These are phyloP conservation scores for Tetrastigma voinierianum DNA, from an alignment of 164 flowering plant species.

Conservation along the genomic window DNA sequence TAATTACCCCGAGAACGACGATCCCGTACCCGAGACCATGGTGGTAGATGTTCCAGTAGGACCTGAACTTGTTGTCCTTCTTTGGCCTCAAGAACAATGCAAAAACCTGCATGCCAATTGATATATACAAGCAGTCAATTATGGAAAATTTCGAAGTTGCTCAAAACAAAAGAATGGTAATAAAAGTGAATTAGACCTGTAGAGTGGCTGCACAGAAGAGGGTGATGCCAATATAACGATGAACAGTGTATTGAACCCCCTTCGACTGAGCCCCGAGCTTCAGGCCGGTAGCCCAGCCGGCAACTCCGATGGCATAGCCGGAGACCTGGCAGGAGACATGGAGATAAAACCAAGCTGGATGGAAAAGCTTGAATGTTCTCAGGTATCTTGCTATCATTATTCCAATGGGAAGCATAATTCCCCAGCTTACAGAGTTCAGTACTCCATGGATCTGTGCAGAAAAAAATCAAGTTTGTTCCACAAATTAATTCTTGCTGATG, in stretches of 20 bases:
- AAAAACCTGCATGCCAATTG: conserved; percentile 36
- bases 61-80: conserved; percentile 65
- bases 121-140: no score
- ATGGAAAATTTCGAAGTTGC: no score
- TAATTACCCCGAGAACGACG: conserved; percentile 62
- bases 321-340: conserved; percentile 67
- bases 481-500: no score
- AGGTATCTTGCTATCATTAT: conserved; percentile 63
- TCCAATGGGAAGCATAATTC: conserved; percentile 70
- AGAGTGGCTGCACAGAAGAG: conserved; percentile 68
- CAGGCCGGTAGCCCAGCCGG: conserved; percentile 84
- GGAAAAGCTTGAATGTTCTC: conserved; percentile 50
- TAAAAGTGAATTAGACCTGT: conserved; percentile 49
- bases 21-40: conserved; percentile 65
- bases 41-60: conserved; percentile 84
- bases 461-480: no score
- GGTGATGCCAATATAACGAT: conserved; percentile 71
- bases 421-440: conserved; percentile 82
- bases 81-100: conserved; percentile 74
- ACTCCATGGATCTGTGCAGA: conserved; percentile 77
- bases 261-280: conserved; percentile 67
- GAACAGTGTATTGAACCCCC: conserved; percentile 37
- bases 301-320: conserved; percentile 72
- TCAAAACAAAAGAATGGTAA: no score
- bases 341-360: conserved; percentile 87